Evolutionary conservation across 306 rosid species (phyloP).

Genomic region (Luffa acutangula): DNA sequence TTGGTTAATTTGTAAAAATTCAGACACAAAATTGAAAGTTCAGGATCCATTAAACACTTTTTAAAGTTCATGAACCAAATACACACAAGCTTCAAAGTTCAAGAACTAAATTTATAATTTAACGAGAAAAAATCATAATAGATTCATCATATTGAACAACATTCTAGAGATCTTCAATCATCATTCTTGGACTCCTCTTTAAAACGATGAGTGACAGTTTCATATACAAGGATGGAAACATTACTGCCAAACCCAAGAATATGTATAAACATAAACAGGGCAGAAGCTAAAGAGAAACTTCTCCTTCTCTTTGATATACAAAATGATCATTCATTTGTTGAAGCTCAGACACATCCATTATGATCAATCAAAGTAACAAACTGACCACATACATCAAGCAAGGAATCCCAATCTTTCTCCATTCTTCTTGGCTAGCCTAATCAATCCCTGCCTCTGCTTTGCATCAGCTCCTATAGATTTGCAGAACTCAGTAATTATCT

Average conservation of each 20-base stretch:
- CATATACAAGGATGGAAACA: not conserved
- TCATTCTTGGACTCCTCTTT: not conserved
- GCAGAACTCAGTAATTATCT: constrained; percentile 97
- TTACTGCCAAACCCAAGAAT: not conserved
- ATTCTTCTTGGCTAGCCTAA: constrained; percentile 94
- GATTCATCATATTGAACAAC: not conserved
- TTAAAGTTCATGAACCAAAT: too few species aligned
- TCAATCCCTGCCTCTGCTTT: constrained; percentile 97
- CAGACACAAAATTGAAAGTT: too few species aligned
- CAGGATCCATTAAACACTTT: too few species aligned
- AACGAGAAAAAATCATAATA: not conserved
- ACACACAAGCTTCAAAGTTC: too few species aligned
- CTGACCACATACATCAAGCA: constrained; percentile 31
- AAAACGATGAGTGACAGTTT: not conserved
- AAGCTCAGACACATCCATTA: not conserved
- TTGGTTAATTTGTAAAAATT: too few species aligned
- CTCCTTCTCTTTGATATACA: not conserved
- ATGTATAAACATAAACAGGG: not conserved
- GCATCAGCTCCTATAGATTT: constrained; percentile 96
- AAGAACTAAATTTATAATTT: too few species aligned
- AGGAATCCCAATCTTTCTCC: constrained; percentile 95
- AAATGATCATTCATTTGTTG: not conserved
- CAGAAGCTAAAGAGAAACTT: not conserved
- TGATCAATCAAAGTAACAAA: not conserved
- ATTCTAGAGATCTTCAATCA: not conserved